These are phyloP conservation scores for Ophiosphaerella korrae DNA, from an alignment of 2,329 filamentous ascomycete genomes.

Conservation along the genomic window DNA sequence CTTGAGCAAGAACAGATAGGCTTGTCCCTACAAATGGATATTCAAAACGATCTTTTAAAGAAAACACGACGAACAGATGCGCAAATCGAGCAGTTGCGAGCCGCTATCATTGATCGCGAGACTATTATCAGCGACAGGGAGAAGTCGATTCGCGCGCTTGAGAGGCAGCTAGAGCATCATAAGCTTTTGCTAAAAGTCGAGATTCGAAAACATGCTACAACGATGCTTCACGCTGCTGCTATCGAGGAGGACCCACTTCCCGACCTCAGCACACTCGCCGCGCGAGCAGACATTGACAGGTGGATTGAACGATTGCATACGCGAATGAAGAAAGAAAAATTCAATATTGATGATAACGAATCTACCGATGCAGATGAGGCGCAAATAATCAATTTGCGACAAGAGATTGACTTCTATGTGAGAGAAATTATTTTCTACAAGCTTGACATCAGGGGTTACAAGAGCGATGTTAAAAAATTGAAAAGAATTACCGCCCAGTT, in stretches of 20 bases:
- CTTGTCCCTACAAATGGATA: conserved; percentile 31
- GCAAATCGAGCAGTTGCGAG: conserved; percentile 37
- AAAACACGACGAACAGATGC: conserved; percentile 33
- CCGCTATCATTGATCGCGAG: conserved; percentile 38
- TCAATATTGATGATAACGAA: conserved; percentile 3
- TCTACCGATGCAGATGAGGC: conserved; percentile 16
- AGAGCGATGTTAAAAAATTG: conserved; percentile 45
- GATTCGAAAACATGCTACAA: conserved; percentile 45
- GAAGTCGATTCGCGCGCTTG: conserved; percentile 29
- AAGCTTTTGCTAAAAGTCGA: conserved; percentile 49
- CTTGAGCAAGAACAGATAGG: conserved; percentile 31
- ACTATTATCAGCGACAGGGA: conserved; percentile 39
- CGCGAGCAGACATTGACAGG: conserved; percentile 41
- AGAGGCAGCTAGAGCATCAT: conserved; percentile 48
- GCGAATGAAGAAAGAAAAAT: conserved; percentile 36
- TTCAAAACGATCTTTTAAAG: conserved; percentile 34
- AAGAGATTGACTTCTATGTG: conserved; percentile 51
- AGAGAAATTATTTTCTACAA: conserved; percentile 57
- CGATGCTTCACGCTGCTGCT: conserved; percentile 23
- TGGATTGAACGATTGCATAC: conserved; percentile 42
- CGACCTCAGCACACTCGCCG: conserved; percentile 33
- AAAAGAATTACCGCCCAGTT: conserved; percentile 34
- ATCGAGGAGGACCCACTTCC: conserved; percentile 33
- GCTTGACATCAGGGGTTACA: conserved; percentile 55
- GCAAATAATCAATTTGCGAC: conserved; percentile 38